Conservation (phyloP, 2,329 filamentous ascomycete genomes). For the Fonsecaea pedrosoi region DNA sequence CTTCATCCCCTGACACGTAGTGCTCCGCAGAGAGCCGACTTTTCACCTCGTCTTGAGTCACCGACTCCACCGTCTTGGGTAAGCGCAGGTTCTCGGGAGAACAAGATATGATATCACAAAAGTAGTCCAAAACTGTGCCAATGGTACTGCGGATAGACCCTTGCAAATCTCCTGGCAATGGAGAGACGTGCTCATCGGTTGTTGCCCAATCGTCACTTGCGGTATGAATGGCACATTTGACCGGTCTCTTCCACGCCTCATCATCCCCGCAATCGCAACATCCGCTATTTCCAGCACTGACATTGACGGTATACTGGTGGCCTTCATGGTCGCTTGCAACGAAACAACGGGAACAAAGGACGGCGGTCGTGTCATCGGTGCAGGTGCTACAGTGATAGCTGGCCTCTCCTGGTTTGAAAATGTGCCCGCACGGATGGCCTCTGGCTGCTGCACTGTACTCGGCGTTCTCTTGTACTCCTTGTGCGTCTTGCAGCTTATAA, state of each 20-base stretch:
- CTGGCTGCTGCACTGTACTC: slow-evolving; percentile 92
- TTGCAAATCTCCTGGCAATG: slow-evolving; percentile 75
- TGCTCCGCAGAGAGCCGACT: slow-evolving; percentile 79
- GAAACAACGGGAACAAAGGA: slow-evolving; percentile 91
- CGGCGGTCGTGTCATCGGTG: slow-evolving; percentile 92
- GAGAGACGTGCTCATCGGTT: slow-evolving; percentile 59
- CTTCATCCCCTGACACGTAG: slow-evolving; percentile 68
- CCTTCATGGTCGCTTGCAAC: slow-evolving; percentile 93
- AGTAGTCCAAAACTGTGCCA: slow-evolving; percentile 84
- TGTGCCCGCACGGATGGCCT: slow-evolving; percentile 94
- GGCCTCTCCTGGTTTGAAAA: slow-evolving; percentile 92
- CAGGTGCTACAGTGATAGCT: slow-evolving; percentile 95
- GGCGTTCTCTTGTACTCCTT: slow-evolving; percentile 89
- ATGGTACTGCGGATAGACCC: slow-evolving; percentile 85
- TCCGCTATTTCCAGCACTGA: slow-evolving; percentile 88
- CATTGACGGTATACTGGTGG: slow-evolving; percentile 86
- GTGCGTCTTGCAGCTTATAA: slow-evolving; percentile 83
- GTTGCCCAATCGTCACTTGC: slow-evolving; percentile 61
- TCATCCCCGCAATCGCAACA: slow-evolving; percentile 97
- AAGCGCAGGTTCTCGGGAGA: slow-evolving; percentile 93
- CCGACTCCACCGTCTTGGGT: slow-evolving; percentile 80
- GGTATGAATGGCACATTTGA: slow-evolving; percentile 94
- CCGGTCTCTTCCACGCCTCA: slow-evolving; percentile 87
- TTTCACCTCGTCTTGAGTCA: slow-evolving; percentile 78
- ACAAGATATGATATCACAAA: slow-evolving; percentile 97